Evolutionary conservation across 148 eudicot species (phyloP).

Genomic region (Chenopodium formosanum): DNA sequence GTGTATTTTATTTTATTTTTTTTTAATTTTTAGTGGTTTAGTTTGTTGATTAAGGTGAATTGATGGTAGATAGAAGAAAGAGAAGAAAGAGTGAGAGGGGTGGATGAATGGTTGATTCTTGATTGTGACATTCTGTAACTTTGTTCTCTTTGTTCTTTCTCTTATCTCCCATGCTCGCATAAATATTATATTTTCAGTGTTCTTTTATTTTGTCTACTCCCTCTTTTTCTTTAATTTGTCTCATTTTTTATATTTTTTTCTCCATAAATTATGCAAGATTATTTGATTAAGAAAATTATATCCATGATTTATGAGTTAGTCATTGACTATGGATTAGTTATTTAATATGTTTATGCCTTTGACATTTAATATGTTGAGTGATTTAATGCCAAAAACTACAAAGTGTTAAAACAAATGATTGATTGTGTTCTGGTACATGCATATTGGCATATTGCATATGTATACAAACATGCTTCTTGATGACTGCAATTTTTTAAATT

Average conservation of each 20-base stretch:
- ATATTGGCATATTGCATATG: neutral
- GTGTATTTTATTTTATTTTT: too few species aligned
- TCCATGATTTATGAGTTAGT: slow-evolving; percentile 4
- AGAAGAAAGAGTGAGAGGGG: neutral
- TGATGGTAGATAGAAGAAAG: slow-evolving; percentile 7
- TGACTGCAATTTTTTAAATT: neutral
- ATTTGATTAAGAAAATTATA: neutral
- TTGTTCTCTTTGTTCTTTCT: slow-evolving; percentile 27
- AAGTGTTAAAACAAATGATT: neutral
- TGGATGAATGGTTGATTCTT: slow-evolving; percentile 12
- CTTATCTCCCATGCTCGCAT: neutral
- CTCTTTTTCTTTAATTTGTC: neutral
- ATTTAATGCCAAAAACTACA: slow-evolving; percentile 9
- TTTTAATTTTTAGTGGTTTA: neutral
- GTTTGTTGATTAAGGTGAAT: neutral
- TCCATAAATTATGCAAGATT: neutral
- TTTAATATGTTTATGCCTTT: neutral
- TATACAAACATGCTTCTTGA: slow-evolving; percentile 33
- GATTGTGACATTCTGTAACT: slow-evolving; percentile 24
- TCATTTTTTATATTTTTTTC: too few species aligned
- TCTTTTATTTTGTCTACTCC: neutral
- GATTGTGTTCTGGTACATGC: slow-evolving; percentile 18
- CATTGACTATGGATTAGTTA: neutral
- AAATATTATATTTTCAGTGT: neutral
- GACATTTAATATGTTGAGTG: neutral